Evolutionary conservation across 495 filamentous ascomycete genomes (phyloP).

Genomic region (Podospora pseudoanserina): DNA sequence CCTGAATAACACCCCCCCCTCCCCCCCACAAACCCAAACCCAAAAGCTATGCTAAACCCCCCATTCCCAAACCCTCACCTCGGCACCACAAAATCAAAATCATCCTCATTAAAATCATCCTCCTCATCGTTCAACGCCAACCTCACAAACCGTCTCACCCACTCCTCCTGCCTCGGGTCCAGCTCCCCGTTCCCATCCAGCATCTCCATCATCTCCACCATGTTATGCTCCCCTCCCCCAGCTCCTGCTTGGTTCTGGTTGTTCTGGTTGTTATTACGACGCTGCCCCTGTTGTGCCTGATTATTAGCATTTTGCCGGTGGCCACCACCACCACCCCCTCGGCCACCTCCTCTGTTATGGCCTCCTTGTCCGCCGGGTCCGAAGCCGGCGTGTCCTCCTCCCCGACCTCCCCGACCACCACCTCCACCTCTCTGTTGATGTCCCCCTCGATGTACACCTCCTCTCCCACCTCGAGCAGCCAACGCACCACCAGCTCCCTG

Average conservation of each 20-base stretch:
- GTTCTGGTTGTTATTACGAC: constrained; percentile 19
- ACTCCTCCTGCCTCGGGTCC: constrained; percentile 41
- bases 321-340: constrained; percentile 9
- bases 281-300: constrained; percentile 27
- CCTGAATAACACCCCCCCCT: neutral
- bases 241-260: neutral
- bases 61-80: constrained; percentile 4
- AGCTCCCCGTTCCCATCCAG: constrained; percentile 20
- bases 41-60: neutral
- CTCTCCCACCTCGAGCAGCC: constrained; percentile 2
- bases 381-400: neutral
- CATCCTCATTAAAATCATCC: constrained; percentile 40
- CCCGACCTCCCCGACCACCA: neutral
- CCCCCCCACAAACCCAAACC: neutral
- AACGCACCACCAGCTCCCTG: constrained; percentile 10
- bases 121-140: constrained; percentile 53
- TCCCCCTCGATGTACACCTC: constrained; percentile 9
- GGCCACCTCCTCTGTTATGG: constrained; percentile 10
- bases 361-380: neutral
- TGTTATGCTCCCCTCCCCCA: neutral
- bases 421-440: constrained; percentile 12
- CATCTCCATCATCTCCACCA: neutral
- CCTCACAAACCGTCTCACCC: constrained; percentile 53
- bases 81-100: constrained; percentile 19
- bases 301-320: constrained; percentile 31